A percentile compares a stretch with the other conserved stretches of the same genome.
Evolutionary conservation across 2,329 filamentous ascomycete genomes (phyloP).

Genomic region (Pleurostoma richardsiae): DNA sequence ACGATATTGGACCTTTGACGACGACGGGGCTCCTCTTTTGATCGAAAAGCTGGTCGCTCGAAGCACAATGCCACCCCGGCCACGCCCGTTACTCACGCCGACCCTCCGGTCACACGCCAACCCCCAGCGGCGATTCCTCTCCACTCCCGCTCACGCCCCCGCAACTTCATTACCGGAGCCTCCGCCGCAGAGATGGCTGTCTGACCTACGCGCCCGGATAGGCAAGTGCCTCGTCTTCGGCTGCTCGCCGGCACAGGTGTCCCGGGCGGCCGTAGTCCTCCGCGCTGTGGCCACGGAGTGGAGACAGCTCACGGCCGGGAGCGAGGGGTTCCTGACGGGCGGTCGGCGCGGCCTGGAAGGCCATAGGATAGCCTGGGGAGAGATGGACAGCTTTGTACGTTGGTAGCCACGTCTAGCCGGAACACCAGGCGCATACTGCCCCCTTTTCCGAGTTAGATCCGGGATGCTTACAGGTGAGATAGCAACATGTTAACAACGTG

Average conservation of each 20-base stretch:
- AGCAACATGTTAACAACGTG: conserved; percentile 83
- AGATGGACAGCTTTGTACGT: conserved; percentile 61
- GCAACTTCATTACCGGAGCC: conserved; percentile 9
- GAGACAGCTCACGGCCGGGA: conserved; percentile 66
- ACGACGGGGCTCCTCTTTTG: no score
- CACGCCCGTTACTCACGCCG: background rate
- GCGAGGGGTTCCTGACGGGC: conserved; percentile 69
- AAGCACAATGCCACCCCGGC: conserved; percentile 17
- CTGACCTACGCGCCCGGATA: conserved; percentile 59
- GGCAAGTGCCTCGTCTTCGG: conserved; percentile 75
- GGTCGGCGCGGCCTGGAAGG: conserved; percentile 56
- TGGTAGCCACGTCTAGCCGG: background rate
- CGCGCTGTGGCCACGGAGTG: conserved; percentile 59
- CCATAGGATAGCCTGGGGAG: conserved; percentile 74
- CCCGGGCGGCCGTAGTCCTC: conserved; percentile 54
- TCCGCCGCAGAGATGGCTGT: conserved; percentile 62
- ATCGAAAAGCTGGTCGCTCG: no score
- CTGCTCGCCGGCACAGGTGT: conserved; percentile 50
- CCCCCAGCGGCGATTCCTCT: background rate
- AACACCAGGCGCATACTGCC: background rate
- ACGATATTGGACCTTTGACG: background rate
- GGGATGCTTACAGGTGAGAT: background rate
- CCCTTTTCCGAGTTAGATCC: background rate
- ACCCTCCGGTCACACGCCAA: no score
- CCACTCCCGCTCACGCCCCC: conserved; percentile 11